Conservation (phyloP, 768 basidiomycete species). For the Pilatotrama ljubarskyi region DNA sequence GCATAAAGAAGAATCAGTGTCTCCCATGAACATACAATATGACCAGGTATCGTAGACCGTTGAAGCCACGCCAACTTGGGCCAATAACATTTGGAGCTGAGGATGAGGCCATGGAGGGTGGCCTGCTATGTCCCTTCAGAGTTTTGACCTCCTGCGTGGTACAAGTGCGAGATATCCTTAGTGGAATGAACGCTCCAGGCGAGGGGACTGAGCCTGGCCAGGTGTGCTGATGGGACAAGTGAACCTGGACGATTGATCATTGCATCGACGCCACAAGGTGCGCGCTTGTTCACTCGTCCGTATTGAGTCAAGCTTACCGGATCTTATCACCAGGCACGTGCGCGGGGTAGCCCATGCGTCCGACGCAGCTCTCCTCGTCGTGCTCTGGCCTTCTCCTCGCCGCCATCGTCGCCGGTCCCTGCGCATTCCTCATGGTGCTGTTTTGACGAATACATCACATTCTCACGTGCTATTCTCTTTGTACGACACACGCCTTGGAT, state of each 20-base stretch:
- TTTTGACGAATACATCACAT: conserved; percentile 2
- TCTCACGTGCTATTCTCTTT: neutral
- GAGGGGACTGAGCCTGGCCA: neutral
- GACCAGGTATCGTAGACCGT: conserved; percentile 43
- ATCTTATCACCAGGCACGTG: conserved; percentile 7
- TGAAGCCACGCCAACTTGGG: conserved; percentile 45
- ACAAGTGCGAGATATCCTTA: neutral
- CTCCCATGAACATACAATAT: conserved; percentile 50
- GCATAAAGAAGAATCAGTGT: no score
- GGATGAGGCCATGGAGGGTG: no score
- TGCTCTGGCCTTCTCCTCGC: conserved; percentile 5
- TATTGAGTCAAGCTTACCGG: neutral
- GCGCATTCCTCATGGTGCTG: neutral
- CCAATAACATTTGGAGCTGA: conserved; percentile 10
- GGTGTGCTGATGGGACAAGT: neutral
- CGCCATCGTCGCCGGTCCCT: neutral
- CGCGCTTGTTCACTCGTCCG: neutral
- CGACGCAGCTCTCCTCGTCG: conserved; percentile 8
- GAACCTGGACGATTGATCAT: neutral
- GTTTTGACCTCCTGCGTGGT: neutral
- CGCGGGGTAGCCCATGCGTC: neutral
- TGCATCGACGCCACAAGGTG: neutral
- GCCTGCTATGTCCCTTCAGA: neutral
- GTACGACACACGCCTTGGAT: neutral
- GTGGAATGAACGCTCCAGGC: neutral